Evolutionary conservation across 2,329 filamentous ascomycete genomes (phyloP).

Genomic region (Achaetomium macrosporum): DNA sequence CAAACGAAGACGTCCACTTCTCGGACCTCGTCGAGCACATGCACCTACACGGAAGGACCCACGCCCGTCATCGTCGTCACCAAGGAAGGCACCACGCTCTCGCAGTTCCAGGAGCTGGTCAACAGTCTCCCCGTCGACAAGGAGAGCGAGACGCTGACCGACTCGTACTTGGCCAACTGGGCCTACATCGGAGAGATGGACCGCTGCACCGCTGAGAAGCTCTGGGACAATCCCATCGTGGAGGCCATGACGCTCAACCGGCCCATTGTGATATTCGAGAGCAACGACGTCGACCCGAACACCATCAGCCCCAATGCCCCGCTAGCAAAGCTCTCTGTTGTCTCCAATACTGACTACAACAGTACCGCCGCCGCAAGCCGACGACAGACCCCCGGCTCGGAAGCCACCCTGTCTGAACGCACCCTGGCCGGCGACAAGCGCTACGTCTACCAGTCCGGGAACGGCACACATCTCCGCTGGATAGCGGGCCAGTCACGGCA

Average conservation of each 20-base stretch:
- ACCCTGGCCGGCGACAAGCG: neutral
- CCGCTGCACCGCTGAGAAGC: neutral
- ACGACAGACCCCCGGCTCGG: neutral
- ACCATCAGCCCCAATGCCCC: neutral
- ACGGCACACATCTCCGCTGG: neutral
- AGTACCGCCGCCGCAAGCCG: neutral
- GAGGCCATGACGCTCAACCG: constrained; percentile 1
- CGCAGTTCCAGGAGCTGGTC: neutral
- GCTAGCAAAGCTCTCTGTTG: neutral
- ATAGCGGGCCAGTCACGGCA: neutral
- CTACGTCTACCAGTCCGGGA: neutral
- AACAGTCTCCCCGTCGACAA: neutral
- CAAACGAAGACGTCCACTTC: neutral
- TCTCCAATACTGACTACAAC: neutral
- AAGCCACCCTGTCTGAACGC: neutral
- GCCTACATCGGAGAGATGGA: neutral
- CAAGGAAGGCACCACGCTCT: neutral
- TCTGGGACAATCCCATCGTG: neutral
- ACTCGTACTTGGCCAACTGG: neutral
- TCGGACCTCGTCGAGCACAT: neutral
- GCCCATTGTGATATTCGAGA: neutral
- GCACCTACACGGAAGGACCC: constrained; percentile 1
- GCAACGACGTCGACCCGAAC: neutral
- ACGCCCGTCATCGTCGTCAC: constrained; percentile 1
- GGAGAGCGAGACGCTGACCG: neutral